phyloP scores from a whole-genome alignment of 2,329 filamentous ascomycete genomes.

The Dothistroma pini region DNA sequence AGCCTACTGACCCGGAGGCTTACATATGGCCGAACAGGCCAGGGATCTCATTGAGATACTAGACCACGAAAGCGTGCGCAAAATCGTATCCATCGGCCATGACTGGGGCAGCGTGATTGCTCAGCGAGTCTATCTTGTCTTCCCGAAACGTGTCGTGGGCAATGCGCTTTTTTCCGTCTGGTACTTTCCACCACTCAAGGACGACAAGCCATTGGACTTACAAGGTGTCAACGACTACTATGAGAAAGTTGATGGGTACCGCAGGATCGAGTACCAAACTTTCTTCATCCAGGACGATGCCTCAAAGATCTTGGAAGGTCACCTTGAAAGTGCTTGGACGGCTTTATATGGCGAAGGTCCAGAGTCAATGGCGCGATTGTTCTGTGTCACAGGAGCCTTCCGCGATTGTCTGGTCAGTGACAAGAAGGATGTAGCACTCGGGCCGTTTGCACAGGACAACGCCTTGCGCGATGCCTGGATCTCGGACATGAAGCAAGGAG shows the following conservation, averaged over 20 bases:
- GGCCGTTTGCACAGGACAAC: slow-evolving; percentile 33
- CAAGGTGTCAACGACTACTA: slow-evolving; percentile 33
- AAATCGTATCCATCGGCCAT: slow-evolving; percentile 4
- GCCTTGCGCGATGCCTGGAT: slow-evolving; percentile 35
- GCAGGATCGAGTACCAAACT: slow-evolving; percentile 43
- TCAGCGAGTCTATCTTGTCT: slow-evolving; percentile 41
- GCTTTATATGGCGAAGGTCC: slow-evolving; percentile 16
- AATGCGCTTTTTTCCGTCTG: slow-evolving; percentile 42
- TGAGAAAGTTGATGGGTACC: slow-evolving; percentile 36
- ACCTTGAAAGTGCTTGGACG: slow-evolving; percentile 20
- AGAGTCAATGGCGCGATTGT: slow-evolving; percentile 32
- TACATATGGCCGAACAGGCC: slow-evolving; percentile 37
- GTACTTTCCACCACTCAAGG: slow-evolving; percentile 33
- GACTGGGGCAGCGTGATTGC: slow-evolving; percentile 38
- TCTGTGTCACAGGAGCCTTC: slow-evolving; percentile 37
- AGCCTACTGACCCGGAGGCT: slow-evolving; percentile 36
- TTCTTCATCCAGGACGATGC: slow-evolving; percentile 35
- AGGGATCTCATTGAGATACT: slow-evolving; percentile 41
- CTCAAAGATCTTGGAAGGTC: slow-evolving; percentile 7
- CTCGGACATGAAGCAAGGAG: slow-evolving; percentile 28
- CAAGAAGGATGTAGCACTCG: slow-evolving; percentile 24
- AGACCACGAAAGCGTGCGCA: slow-evolving; percentile 31
- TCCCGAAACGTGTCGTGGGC: slow-evolving; percentile 39
- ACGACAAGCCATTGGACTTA: slow-evolving; percentile 37
- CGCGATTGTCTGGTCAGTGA: slow-evolving; percentile 23